phyloP scores from a whole-genome alignment of 2,329 filamentous ascomycete species.

The Nothopassalora personata region DNA sequence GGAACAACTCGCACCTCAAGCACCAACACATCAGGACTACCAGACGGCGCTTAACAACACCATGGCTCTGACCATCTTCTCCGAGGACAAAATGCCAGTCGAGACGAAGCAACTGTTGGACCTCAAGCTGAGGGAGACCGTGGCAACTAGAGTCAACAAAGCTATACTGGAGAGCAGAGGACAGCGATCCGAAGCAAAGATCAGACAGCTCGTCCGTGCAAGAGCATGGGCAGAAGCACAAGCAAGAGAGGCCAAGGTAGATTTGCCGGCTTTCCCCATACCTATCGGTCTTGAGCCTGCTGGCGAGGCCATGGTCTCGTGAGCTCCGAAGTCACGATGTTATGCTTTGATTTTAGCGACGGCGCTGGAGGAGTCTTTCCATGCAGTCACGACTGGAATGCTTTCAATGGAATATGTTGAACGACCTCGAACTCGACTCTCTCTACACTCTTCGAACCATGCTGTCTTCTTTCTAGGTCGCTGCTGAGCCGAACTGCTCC shows the following conservation, averaged over 20 bases:
- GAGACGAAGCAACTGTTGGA: slow-evolving; percentile 72
- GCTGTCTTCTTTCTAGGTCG: not conserved
- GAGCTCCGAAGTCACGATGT: slow-evolving; percentile 10
- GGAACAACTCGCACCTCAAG: slow-evolving; percentile 77
- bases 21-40: slow-evolving; percentile 74
- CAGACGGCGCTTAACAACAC: slow-evolving; percentile 84
- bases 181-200: slow-evolving; percentile 69
- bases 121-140: slow-evolving; percentile 70
- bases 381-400: not conserved
- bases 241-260: slow-evolving; percentile 42
- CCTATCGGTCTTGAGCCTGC: slow-evolving; percentile 38
- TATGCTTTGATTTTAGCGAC: slow-evolving; percentile 19
- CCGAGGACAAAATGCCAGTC: slow-evolving; percentile 70
- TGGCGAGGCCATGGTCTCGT: slow-evolving; percentile 23
- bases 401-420: not conserved
- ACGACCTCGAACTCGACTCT: not conserved
- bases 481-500: not conserved
- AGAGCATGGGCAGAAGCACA: slow-evolving; percentile 77
- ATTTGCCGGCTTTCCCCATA: slow-evolving; percentile 37
- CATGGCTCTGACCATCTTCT: slow-evolving; percentile 87
- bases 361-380: slow-evolving; percentile 17
- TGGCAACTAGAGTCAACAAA: slow-evolving; percentile 86
- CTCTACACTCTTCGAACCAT: not conserved
- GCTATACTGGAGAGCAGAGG: slow-evolving; percentile 73
- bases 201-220: slow-evolving; percentile 73